Evolutionary conservation across 768 basidiomycete genomes (phyloP).

Genomic region (Hypholoma fasciculare): DNA sequence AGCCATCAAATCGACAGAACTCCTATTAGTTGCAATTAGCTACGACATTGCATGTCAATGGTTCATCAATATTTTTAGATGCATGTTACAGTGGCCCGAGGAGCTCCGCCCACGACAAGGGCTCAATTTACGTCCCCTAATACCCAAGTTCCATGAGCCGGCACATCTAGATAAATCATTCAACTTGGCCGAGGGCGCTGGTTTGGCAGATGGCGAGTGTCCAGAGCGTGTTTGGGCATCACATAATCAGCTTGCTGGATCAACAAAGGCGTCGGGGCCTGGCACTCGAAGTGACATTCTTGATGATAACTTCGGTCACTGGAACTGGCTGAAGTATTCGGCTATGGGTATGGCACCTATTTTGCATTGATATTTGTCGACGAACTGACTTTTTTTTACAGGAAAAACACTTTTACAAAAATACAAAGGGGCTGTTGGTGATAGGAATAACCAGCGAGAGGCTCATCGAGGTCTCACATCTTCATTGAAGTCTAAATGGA

Average conservation of each 20-base stretch:
- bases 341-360: not conserved
- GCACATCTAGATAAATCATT: conserved; percentile 24
- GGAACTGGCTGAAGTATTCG: conserved; percentile 27
- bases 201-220: conserved; percentile 30
- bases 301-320: conserved; percentile 9
- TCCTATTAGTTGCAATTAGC: conserved; percentile 6
- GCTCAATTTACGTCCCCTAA: not conserved
- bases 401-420: not conserved
- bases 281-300: conserved; percentile 12
- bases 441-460: conserved; percentile 10
- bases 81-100: conserved; percentile 3
- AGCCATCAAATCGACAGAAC: not conserved
- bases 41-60: conserved; percentile 35
- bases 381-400: no score
- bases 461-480: conserved; percentile 9
- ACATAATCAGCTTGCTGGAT: conserved; percentile 22
- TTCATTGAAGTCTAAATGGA: not conserved
- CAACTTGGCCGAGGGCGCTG: conserved; percentile 23
- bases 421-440: not conserved
- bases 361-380: no score
- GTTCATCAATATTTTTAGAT: conserved; percentile 18
- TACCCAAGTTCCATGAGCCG: conserved; percentile 30
- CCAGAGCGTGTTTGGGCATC: conserved; percentile 32
- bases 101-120: not conserved
- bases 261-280: conserved; percentile 33